Percentiles rank a stretch among this genome's conserved stretches.
These are phyloP conservation scores for Parathielavia appendiculata DNA, from an alignment of 495 filamentous ascomycete genomes.

Conservation along the genomic window DNA sequence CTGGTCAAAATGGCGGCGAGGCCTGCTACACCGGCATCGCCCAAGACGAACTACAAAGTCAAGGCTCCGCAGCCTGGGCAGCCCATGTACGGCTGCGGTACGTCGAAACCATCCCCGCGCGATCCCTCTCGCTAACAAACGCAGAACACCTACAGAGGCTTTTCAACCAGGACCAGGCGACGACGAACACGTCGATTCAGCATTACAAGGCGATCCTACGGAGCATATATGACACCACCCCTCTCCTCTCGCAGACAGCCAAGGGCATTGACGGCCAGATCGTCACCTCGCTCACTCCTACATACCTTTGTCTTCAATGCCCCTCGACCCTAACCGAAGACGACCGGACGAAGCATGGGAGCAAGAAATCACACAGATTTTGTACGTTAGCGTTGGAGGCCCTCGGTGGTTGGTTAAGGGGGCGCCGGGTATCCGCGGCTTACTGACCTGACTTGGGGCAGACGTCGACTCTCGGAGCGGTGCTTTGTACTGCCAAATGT, in stretches of 20 bases:
- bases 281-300: constrained; percentile 50
- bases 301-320: constrained; percentile 69
- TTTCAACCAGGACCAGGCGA: constrained; percentile 45
- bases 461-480: constrained; percentile 79
- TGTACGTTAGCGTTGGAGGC: constrained; percentile 44
- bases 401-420: not conserved
- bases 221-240: constrained; percentile 46
- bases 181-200: constrained; percentile 47
- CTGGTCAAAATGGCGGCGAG: constrained; percentile 36
- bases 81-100: constrained; percentile 53
- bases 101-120: constrained; percentile 16
- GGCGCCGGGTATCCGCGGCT: constrained; percentile 7
- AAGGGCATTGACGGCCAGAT: constrained; percentile 42
- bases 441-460: constrained; percentile 32
- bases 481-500: constrained; percentile 74
- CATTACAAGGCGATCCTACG: constrained; percentile 51
- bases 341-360: constrained; percentile 53
- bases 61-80: constrained; percentile 47
- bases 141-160: constrained; percentile 52
- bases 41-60: constrained; percentile 46
- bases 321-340: constrained; percentile 52
- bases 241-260: constrained; percentile 47
- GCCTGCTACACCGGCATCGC: constrained; percentile 49
- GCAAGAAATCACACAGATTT: constrained; percentile 56
- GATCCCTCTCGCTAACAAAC: constrained; percentile 20